phyloP scores from a whole-genome alignment of 192 early-diverging fungal genomes.

The Mortierella antarctica region DNA sequence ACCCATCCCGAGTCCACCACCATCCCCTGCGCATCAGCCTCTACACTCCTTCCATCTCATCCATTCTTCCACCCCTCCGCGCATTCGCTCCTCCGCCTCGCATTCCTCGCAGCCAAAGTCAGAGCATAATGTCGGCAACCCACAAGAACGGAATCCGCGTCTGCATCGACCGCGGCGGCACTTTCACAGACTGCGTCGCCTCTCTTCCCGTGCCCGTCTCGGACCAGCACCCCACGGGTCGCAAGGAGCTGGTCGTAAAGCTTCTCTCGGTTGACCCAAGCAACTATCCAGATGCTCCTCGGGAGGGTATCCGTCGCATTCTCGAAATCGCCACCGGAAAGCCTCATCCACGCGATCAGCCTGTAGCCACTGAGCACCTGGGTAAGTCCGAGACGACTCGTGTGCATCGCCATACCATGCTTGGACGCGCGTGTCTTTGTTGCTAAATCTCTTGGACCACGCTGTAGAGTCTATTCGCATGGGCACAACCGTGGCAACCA shows the following conservation, averaged over 20 bases:
- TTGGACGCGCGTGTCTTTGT: background rate
- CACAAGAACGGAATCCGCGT: constrained; percentile 57
- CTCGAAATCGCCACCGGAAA: constrained; percentile 82
- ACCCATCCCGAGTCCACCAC: too few species aligned
- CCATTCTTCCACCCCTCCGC: background rate
- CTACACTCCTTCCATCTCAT: background rate
- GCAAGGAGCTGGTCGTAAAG: constrained; percentile 80
- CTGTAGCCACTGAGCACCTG: constrained; percentile 77
- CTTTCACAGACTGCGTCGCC: constrained; percentile 96
- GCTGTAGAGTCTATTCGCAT: constrained; percentile 82
- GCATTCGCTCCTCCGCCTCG: constrained; percentile 1
- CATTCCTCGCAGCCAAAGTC: background rate
- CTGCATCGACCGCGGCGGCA: constrained; percentile 95
- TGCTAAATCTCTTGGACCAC: background rate
- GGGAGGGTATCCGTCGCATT: constrained; percentile 93
- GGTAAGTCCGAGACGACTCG: constrained; percentile 45
- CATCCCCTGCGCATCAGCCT: too few species aligned
- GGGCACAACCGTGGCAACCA: constrained; percentile 98
- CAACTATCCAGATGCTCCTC: constrained; percentile 91
- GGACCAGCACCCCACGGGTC: constrained; percentile 54
- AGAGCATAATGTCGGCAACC: background rate
- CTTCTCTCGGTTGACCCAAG: constrained; percentile 91
- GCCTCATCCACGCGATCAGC: constrained; percentile 70
- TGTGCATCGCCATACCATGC: background rate
- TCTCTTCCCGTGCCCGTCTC: constrained; percentile 70